A percentile compares a stretch with the other conserved stretches of the same genome.
Conservation (phyloP, 768 basidiomycete genomes). For the Phlegmacium glaucopus region DNA sequence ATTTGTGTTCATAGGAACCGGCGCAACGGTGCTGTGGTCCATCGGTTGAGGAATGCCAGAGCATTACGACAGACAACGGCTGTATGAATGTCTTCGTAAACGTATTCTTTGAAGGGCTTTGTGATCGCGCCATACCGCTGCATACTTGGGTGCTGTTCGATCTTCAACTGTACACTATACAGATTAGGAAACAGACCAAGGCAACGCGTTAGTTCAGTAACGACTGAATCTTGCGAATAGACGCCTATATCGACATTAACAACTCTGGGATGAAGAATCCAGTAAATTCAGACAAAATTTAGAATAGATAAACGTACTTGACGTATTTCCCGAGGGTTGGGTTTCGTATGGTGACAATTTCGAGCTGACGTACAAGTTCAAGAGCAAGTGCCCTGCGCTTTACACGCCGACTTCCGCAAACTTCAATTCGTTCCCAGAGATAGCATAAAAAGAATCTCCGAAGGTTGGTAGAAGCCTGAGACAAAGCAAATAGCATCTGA, state of each 20-base stretch:
- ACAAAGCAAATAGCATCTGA: conserved; percentile 1
- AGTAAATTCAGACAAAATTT: not conserved
- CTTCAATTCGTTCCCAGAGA: conserved; percentile 15
- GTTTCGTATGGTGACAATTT: conserved; percentile 22
- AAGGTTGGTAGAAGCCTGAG: conserved; percentile 11
- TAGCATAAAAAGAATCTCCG: conserved; percentile 8
- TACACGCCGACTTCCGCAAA: conserved; percentile 9
- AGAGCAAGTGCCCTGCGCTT: not conserved
- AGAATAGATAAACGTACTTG: not conserved
- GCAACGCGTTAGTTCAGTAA: conserved; percentile 20
- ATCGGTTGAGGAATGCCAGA: too few species aligned
- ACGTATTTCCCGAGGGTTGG: conserved; percentile 18
- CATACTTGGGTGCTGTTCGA: too few species aligned
- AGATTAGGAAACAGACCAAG: conserved; percentile 21
- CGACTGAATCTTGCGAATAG: conserved; percentile 7
- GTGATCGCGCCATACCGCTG: too few species aligned
- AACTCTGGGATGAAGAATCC: not conserved
- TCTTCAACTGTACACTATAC: conserved; percentile 16
- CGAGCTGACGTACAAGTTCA: conserved; percentile 17
- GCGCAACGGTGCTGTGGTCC: too few species aligned
- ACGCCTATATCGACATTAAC: conserved; percentile 14
- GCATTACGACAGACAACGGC: too few species aligned
- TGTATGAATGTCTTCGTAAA: too few species aligned
- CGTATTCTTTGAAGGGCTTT: too few species aligned
- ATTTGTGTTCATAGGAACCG: too few species aligned